These are phyloP conservation scores for Dipodascus geniculatus DNA, from an alignment of 805 yeast genomes.

Conservation along the genomic window DNA sequence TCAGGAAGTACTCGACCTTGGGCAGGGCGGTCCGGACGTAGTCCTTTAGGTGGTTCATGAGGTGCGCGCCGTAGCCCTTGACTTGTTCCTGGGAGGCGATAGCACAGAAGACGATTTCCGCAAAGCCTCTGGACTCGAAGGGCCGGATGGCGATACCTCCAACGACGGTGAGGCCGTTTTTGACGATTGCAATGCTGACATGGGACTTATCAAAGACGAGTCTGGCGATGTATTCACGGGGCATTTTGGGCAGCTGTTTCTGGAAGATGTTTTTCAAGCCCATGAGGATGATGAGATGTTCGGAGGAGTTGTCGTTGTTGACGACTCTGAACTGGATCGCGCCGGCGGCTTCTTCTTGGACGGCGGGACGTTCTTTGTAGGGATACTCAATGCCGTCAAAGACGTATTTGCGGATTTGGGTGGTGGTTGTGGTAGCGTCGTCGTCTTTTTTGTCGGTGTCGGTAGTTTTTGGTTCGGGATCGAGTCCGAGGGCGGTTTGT, in stretches of 20 bases:
- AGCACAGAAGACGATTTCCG: slow-evolving; percentile 98
- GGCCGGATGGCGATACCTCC: slow-evolving; percentile 98
- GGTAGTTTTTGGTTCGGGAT: slow-evolving; percentile 3
- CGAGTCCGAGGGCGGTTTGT: slow-evolving; percentile 12
- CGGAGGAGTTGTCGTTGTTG: slow-evolving; percentile 82
- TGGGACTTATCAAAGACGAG: slow-evolving; percentile 91
- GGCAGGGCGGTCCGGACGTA: slow-evolving; percentile 83
- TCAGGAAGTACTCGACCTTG: slow-evolving; percentile 63
- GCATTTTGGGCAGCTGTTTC: slow-evolving; percentile 97
- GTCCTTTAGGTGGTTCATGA: slow-evolving; percentile 96
- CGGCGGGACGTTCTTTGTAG: slow-evolving; percentile 88
- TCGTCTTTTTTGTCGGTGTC: slow-evolving; percentile 1
- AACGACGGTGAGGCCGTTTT: slow-evolving; percentile 88
- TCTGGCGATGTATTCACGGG: slow-evolving; percentile 89
- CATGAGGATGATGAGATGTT: slow-evolving; percentile 81
- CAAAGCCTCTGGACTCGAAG: slow-evolving; percentile 79
- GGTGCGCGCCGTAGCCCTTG: slow-evolving; percentile 95
- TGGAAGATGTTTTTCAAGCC: slow-evolving; percentile 95
- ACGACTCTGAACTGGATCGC: slow-evolving; percentile 93
- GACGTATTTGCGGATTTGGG: slow-evolving; percentile 34
- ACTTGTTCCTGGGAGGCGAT: slow-evolving; percentile 96
- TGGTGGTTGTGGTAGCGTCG: background rate
- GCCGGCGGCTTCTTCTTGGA: slow-evolving; percentile 85
- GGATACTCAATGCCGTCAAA: slow-evolving; percentile 73
- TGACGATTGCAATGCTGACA: slow-evolving; percentile 88